Evolutionary conservation across 768 basidiomycete species (phyloP).

Genomic region (Peribolospora kevripleyi): DNA sequence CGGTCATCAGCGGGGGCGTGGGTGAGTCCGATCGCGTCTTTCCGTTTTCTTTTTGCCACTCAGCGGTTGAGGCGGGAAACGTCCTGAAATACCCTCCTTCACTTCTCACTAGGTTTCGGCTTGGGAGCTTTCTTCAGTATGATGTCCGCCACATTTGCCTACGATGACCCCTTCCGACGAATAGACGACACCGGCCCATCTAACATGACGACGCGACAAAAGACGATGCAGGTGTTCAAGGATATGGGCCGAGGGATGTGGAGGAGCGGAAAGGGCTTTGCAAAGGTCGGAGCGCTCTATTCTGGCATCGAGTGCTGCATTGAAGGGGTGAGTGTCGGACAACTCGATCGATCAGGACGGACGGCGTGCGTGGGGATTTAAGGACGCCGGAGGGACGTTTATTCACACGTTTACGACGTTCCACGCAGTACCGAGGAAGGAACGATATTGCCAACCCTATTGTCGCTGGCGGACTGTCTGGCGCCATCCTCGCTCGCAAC

Average conservation of each 20-base stretch:
- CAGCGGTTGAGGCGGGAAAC: neutral
- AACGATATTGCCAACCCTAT: conserved; percentile 86
- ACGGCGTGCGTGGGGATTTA: neutral
- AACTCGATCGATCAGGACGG: neutral
- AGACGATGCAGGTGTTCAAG: conserved; percentile 59
- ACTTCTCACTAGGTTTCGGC: conserved; percentile 39
- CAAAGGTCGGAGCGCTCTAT: conserved; percentile 76
- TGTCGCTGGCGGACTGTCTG: conserved; percentile 63
- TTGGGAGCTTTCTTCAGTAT: conserved; percentile 87
- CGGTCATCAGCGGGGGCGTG: conserved; percentile 49
- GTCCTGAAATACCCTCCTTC: neutral
- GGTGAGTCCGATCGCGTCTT: conserved; percentile 30
- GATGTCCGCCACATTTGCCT: conserved; percentile 84
- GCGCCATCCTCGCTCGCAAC: conserved; percentile 64
- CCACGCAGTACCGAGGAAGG: conserved; percentile 63
- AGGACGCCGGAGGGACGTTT: neutral
- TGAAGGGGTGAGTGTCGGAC: conserved; percentile 45
- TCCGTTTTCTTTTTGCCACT: neutral
- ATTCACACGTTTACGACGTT: neutral
- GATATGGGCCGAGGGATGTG: conserved; percentile 91
- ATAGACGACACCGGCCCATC: conserved; percentile 23
- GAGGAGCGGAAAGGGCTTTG: conserved; percentile 70
- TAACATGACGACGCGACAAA: conserved; percentile 37
- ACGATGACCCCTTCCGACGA: conserved; percentile 72
- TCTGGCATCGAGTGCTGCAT: conserved; percentile 90